Evolutionary conservation across 2,329 filamentous ascomycete genomes (phyloP).

Genomic region (Penicillium freii): DNA sequence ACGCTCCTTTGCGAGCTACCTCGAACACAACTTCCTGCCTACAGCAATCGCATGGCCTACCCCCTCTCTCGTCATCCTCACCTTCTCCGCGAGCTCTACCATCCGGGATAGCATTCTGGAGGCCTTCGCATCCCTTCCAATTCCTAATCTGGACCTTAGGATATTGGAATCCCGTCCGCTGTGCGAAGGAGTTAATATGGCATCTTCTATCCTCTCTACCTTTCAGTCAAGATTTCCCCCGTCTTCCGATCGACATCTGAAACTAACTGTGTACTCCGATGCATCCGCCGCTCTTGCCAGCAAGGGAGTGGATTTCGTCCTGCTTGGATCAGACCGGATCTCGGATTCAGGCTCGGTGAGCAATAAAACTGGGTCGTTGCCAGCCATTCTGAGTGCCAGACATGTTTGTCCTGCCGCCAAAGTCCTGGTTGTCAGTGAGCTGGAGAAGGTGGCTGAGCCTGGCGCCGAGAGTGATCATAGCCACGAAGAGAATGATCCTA

Average conservation of each 20-base stretch:
- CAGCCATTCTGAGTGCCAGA: slow-evolving; percentile 56
- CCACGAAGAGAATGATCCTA: slow-evolving; percentile 54
- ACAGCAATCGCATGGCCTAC: not conserved
- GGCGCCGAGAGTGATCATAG: slow-evolving; percentile 49
- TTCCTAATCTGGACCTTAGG: slow-evolving; percentile 52
- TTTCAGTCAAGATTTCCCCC: slow-evolving; percentile 23
- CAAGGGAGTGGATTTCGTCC: slow-evolving; percentile 53
- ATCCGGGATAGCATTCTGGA: slow-evolving; percentile 52
- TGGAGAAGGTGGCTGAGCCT: slow-evolving; percentile 60
- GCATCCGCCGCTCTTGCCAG: slow-evolving; percentile 58
- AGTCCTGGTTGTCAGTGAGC: slow-evolving; percentile 58
- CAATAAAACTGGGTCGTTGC: slow-evolving; percentile 66
- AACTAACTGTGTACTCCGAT: slow-evolving; percentile 58
- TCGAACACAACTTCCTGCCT: slow-evolving; percentile 19
- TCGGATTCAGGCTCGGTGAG: slow-evolving; percentile 57
- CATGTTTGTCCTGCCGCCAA: slow-evolving; percentile 48
- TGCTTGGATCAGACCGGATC: slow-evolving; percentile 66
- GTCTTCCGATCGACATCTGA: slow-evolving; percentile 24
- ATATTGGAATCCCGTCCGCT: slow-evolving; percentile 67
- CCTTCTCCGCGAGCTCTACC: slow-evolving; percentile 63
- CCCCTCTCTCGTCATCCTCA: slow-evolving; percentile 53
- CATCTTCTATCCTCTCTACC: slow-evolving; percentile 38
- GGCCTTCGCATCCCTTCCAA: slow-evolving; percentile 35
- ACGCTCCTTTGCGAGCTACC: slow-evolving; percentile 27
- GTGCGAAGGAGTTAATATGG: slow-evolving; percentile 62